phyloP scores from a whole-genome alignment of 2,329 filamentous ascomycete species.

The Aspergillus piperis region DNA sequence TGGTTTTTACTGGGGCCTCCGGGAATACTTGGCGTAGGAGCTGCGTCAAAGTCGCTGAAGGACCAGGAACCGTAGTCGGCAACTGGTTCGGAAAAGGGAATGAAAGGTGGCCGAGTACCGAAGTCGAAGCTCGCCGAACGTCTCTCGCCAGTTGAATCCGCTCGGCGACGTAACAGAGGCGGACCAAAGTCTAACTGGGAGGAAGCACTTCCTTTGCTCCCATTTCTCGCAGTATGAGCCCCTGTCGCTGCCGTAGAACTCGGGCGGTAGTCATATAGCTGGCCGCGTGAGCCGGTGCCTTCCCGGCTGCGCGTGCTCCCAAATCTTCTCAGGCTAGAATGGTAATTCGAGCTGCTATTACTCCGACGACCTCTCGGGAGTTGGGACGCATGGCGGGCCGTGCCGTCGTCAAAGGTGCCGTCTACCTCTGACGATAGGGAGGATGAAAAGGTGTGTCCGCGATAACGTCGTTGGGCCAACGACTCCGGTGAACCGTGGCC shows the following conservation, averaged over 20 bases:
- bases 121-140: slow-evolving; percentile 51
- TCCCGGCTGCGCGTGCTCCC: slow-evolving; percentile 60
- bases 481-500: slow-evolving; percentile 34
- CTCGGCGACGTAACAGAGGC: slow-evolving; percentile 36
- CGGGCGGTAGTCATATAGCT: slow-evolving; percentile 36
- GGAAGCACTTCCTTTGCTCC: slow-evolving; percentile 73
- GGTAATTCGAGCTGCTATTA: slow-evolving; percentile 77
- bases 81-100: slow-evolving; percentile 43
- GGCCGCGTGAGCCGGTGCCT: slow-evolving; percentile 41
- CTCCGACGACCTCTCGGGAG: slow-evolving; percentile 63
- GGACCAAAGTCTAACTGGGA: slow-evolving; percentile 74
- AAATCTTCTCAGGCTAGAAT: slow-evolving; percentile 60
- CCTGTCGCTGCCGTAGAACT: slow-evolving; percentile 26
- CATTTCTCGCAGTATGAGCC: slow-evolving; percentile 53
- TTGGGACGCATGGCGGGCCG: slow-evolving; percentile 45
- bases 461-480: slow-evolving; percentile 45
- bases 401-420: slow-evolving; percentile 39
- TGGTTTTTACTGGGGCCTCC: slow-evolving; percentile 68
- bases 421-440: slow-evolving; percentile 61
- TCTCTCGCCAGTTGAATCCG: slow-evolving; percentile 35
- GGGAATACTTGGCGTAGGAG: slow-evolving; percentile 81
- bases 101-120: slow-evolving; percentile 38
- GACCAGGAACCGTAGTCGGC: slow-evolving; percentile 28
- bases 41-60: slow-evolving; percentile 69
- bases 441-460: slow-evolving; percentile 62